phyloP scores from a whole-genome alignment of 352 stramenopile genomes.

The Globisporangium rhizosaccharum region DNA sequence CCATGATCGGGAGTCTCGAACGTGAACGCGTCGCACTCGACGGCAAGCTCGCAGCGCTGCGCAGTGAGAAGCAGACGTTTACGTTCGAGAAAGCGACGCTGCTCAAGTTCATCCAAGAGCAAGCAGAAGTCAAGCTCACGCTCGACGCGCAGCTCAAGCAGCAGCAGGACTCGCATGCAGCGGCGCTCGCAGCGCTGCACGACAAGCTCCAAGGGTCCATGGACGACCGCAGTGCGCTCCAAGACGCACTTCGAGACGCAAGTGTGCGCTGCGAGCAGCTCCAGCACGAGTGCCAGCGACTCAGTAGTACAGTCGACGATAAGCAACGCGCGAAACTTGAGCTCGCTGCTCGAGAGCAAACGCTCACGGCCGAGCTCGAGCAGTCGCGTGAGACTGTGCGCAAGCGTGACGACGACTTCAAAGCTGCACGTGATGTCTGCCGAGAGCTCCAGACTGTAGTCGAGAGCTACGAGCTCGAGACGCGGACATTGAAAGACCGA shows the following conservation, averaged over 20 bases:
- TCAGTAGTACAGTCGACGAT: slow-evolving; percentile 18
- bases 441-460: slow-evolving; percentile 37
- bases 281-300: slow-evolving; percentile 16
- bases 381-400: slow-evolving; percentile 21
- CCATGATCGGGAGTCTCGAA: slow-evolving; percentile 47
- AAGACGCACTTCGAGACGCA: slow-evolving; percentile 25
- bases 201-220: slow-evolving; percentile 27
- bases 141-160: slow-evolving; percentile 49
- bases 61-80: slow-evolving; percentile 45
- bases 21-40: slow-evolving; percentile 38
- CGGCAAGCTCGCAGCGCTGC: slow-evolving; percentile 32
- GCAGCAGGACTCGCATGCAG: slow-evolving; percentile 34
- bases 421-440: slow-evolving; percentile 46
- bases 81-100: slow-evolving; percentile 68
- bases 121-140: slow-evolving; percentile 64
- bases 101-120: slow-evolving; percentile 71
- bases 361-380: slow-evolving; percentile 32
- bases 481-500: slow-evolving; percentile 17
- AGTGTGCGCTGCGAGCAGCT: slow-evolving; percentile 11
- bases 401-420: slow-evolving; percentile 42
- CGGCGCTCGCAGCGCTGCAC: slow-evolving; percentile 28
- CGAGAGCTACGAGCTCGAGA: slow-evolving; percentile 29
- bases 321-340: slow-evolving; percentile 31
- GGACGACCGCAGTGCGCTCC: slow-evolving; percentile 37
- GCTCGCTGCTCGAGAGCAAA: slow-evolving; percentile 26